These are phyloP conservation scores for Amylocarpus encephaloides DNA, from an alignment of 2,329 filamentous ascomycete species.

Conservation along the genomic window DNA sequence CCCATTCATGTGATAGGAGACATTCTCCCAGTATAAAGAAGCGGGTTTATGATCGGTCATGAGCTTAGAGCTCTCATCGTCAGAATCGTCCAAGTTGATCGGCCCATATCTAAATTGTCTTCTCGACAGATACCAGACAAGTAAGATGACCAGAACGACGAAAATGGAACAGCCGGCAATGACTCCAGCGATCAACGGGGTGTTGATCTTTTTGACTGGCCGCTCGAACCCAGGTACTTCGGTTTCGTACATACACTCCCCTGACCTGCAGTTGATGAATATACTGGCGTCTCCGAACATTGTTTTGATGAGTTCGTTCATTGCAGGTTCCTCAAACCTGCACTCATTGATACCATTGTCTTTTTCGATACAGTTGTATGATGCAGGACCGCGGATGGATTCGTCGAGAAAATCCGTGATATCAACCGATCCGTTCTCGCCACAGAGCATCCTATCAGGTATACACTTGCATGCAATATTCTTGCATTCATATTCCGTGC, in stretches of 20 bases:
- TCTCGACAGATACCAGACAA: conserved; percentile 82
- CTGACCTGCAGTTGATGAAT: conserved; percentile 70
- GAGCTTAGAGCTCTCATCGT: conserved; percentile 78
- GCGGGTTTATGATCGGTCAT: conserved; percentile 90
- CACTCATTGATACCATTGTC: conserved; percentile 61
- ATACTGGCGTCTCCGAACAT: conserved; percentile 94
- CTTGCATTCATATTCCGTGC: conserved; percentile 77
- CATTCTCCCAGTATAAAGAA: conserved; percentile 78
- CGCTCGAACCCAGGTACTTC: conserved; percentile 86
- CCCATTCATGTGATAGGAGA: conserved; percentile 80
- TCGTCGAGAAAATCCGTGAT: conserved; percentile 81
- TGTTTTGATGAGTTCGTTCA: conserved; percentile 82
- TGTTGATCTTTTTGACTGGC: conserved; percentile 93
- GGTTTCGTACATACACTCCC: conserved; percentile 89
- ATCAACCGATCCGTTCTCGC: conserved; percentile 84
- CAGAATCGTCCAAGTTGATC: conserved; percentile 81
- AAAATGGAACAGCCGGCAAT: conserved; percentile 84
- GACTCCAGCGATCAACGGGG: conserved; percentile 86
- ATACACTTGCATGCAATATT: conserved; percentile 84
- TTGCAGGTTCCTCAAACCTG: conserved; percentile 81
- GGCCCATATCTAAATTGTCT: conserved; percentile 64
- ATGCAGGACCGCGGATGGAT: conserved; percentile 79
- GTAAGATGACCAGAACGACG: conserved; percentile 75
- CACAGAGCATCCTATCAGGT: conserved; percentile 86
- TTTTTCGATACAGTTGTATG: conserved; percentile 67